Evolutionary conservation across 495 filamentous ascomycete genomes (phyloP), one percentile per base, ranked within the genome.

Genomic region (Durotheca rogersii): DNA sequence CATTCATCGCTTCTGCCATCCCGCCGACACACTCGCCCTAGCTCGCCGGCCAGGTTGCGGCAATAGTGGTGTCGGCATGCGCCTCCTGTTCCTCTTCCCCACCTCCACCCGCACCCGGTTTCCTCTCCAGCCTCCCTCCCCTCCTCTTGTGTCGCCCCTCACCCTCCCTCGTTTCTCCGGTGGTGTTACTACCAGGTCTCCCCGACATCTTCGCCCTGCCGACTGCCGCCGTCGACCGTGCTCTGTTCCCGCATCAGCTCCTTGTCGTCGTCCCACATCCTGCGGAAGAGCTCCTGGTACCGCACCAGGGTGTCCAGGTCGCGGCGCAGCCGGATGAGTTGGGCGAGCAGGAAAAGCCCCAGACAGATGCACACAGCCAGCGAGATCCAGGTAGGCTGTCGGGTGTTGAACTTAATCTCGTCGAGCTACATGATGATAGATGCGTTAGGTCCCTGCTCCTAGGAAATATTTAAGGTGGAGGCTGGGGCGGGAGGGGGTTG

Each of bases 211-310:
- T 14, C 20, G 7, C 7, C 41, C 32, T 1, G 48, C 40, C 6
- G 29, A 14, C 32, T 21, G 27, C 18, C 42, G 21, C 17, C 31
- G 15, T 25, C 40, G 49, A n/a, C 53, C 41, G 18, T 36, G n/a
- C 5, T 46, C 31, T 3, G 25, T 29, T 7, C 40, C 12, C 32
- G n/a, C 1, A 48, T 30, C 6, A n/a, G 31, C 10, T 15, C 14
- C n/a, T 30, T 54, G n/a, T 58, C 61, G 12, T 64, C 49, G 0
- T 50, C 33, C 61, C 50, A 58, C 53, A 58, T 55, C 35, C 20
- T 18, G 21, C 36, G 37, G 39, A 61, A 64, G 6, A 38, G 18
- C n/a, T 36, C 50, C 31, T 56, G 57, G 10, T 56, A 52, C 6
- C 38, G 35, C 29, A 48, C 47, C 32, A 64, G 11, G 4, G 23